Percentiles rank a stretch among this genome's conserved stretches.
Conservation (phyloP, 2,329 filamentous ascomycete species). For the Botryotinia calthae region DNA sequence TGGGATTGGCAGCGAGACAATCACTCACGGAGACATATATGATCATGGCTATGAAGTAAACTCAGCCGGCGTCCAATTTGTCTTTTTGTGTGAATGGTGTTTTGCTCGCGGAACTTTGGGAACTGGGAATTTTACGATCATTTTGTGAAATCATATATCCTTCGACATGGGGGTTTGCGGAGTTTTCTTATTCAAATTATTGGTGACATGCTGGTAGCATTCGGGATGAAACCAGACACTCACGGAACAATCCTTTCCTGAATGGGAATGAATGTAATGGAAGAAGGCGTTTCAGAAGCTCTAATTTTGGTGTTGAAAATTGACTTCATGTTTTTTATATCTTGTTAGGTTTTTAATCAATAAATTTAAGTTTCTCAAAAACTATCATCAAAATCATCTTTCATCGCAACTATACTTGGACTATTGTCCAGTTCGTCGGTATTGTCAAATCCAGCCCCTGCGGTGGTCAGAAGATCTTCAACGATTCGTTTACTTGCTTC, state of each 20-base stretch:
- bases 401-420: conserved; percentile 65
- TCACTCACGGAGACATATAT: conserved; percentile 24
- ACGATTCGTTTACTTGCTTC: conserved; percentile 81
- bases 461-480: conserved; percentile 73
- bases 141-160: background rate
- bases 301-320: background rate
- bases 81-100: background rate
- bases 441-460: conserved; percentile 65
- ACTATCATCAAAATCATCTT: conserved; percentile 59
- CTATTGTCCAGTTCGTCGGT: conserved; percentile 54
- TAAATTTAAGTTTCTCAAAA: conserved; percentile 45
- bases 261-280: background rate
- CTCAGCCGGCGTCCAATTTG: conserved; percentile 5
- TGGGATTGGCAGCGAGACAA: background rate
- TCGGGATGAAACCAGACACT: background rate
- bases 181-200: background rate
- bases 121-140: background rate
- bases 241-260: background rate
- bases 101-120: background rate
- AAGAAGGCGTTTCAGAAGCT: background rate
- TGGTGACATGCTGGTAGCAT: background rate
- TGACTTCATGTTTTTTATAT: conserved; percentile 7
- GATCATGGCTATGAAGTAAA: conserved; percentile 24
- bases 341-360: conserved; percentile 18
- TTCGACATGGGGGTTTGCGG: background rate